Evolutionary conservation across 2,329 filamentous ascomycete species (phyloP), one percentile per base, ranked within the genome.

Genomic region (Verticillium zaregamsianum): DNA sequence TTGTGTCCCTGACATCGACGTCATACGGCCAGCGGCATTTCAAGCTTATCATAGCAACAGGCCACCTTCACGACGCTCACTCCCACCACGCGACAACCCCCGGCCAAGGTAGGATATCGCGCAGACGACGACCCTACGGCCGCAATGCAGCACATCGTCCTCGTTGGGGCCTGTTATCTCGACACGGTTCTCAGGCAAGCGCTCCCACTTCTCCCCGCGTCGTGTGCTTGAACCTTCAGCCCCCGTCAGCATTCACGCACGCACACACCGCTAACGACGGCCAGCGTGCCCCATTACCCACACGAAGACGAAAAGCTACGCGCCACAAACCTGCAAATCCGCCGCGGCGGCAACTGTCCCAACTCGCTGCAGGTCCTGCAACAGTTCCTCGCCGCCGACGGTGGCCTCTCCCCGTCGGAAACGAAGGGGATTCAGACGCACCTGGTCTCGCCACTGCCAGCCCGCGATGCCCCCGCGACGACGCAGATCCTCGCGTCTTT

Each of bases 241-340:
- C 64, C 37, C 57, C 61, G 65, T 61, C 59, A 59, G 64, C 63
- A 62, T 56, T 63, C 33, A 35, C 33, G 33, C 33, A 35, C 14
- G n/a, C 8, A 52, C 20, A 12, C 45, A 52, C 20, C 45, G 45
- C 45, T 52, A 23, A 52, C 45, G 7, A 12, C 45, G 9, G 9
- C 58, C 70, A 90, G 87, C 64, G 82, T 91, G 37, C 84, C 88
- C 3, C 76, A 85, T 69, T 92, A 86, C 70, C 90, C 90, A 1
- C 73, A 74, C 7, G 90, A 93, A 75, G 90, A 93, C 76, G 82
- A 86, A 57, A 93, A 93, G 73, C 79, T 91, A 49, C 87, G 90
- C 35, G 89, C 90, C 20, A 83, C 83, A 2, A 79, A 70, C 28
- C 71, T 90, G 60, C 75, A 78, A 39, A 81, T 82, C 54, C 84